Evolutionary conservation across 2,329 filamentous ascomycete species (phyloP).

Genomic region (Verticillium zaregamsianum): DNA sequence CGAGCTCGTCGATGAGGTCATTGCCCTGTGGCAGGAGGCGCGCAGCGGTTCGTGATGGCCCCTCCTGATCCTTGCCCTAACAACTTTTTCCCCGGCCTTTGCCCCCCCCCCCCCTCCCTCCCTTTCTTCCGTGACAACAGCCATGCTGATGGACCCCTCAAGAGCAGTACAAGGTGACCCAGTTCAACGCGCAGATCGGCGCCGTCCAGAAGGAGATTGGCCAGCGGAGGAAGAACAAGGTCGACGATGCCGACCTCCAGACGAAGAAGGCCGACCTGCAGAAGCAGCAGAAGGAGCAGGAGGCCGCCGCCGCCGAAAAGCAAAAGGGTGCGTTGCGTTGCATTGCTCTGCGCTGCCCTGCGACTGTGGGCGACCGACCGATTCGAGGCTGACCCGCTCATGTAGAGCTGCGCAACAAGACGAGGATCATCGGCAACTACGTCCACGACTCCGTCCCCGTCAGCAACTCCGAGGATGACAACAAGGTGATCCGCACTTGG

Average conservation of each 20-base stretch:
- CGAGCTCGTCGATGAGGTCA: conserved; percentile 86
- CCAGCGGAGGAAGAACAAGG: conserved; percentile 90
- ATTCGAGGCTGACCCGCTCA: neutral
- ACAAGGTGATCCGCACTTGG: conserved; percentile 74
- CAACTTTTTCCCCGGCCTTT: neutral
- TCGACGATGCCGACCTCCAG: conserved; percentile 77
- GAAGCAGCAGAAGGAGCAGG: conserved; percentile 75
- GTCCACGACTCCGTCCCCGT: conserved; percentile 86
- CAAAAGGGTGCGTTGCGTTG: conserved; percentile 33
- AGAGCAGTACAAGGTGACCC: conserved; percentile 73
- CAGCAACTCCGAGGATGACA: conserved; percentile 82
- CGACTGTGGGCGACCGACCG: neutral
- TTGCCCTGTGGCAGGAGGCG: conserved; percentile 72
- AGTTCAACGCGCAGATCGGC: conserved; percentile 83
- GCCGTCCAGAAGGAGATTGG: conserved; percentile 86
- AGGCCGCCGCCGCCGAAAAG: conserved; percentile 72
- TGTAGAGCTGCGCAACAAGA: conserved; percentile 62
- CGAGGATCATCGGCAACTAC: conserved; percentile 82
- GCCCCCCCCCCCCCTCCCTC: too few relatives aligned
- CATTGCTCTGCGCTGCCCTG: neutral
- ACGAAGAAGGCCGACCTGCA: conserved; percentile 73
- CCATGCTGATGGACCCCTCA: conserved; percentile 6
- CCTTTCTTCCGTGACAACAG: neutral
- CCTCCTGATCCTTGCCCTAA: neutral
- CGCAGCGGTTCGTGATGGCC: neutral